phyloP scores from a whole-genome alignment of 2,329 filamentous ascomycete species.

The Albophoma yamanashiensis region DNA sequence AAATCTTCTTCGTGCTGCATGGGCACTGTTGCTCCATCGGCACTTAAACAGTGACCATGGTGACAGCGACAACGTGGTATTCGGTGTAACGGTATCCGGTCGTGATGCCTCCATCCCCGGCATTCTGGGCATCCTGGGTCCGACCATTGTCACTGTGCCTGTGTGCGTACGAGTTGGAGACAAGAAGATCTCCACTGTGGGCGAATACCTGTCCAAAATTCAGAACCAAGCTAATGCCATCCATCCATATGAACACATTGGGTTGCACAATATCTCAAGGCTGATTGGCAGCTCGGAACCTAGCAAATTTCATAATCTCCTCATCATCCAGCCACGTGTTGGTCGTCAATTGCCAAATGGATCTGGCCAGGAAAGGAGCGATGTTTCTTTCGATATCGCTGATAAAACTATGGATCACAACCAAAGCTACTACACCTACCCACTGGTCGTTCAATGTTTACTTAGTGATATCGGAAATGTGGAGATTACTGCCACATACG shows the following conservation, averaged over 20 bases:
- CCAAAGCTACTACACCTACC: background rate
- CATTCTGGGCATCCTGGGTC: conserved; percentile 16
- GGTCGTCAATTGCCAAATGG: background rate
- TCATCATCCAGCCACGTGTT: background rate
- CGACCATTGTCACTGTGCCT: conserved; percentile 20
- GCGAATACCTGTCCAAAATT: conserved; percentile 5
- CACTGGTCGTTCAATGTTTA: background rate
- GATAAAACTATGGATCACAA: background rate
- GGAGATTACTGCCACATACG: background rate
- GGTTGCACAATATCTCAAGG: conserved; percentile 10
- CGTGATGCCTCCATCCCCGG: conserved; percentile 14
- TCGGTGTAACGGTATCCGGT: conserved; percentile 17
- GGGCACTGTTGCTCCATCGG: conserved; percentile 12
- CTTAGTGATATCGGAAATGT: background rate
- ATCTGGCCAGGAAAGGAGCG: too few species aligned
- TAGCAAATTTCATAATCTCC: background rate
- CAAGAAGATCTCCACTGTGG: background rate
- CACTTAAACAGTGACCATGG: conserved; percentile 4
- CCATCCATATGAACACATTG: conserved; percentile 10
- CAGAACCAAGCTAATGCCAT: conserved; percentile 3
- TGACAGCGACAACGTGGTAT: conserved; percentile 11
- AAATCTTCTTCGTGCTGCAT: conserved; percentile 13
- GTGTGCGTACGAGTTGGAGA: conserved; percentile 9
- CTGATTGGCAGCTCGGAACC: background rate
- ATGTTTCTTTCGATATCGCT: background rate